Percentiles rank a stretch among this genome's conserved stretches.
Conservation (phyloP, 371 early-diverging fungal species). For the Mortierella sp. region DNA sequence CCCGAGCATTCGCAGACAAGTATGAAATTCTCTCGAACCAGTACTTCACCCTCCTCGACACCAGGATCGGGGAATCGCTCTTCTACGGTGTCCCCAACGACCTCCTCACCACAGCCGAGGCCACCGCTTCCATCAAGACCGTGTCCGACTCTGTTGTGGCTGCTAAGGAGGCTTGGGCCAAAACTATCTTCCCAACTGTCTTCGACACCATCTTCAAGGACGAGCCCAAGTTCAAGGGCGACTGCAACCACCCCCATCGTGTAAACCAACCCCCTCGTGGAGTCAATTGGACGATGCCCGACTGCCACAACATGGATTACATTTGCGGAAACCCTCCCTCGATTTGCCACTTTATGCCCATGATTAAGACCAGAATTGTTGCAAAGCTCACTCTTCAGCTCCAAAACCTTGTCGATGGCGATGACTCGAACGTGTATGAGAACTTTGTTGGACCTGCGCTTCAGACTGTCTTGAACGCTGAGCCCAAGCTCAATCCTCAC, state of each 20-base stretch:
- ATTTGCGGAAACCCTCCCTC: slow-evolving; percentile 78
- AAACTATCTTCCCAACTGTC: slow-evolving; percentile 40
- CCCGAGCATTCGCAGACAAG: slow-evolving; percentile 62
- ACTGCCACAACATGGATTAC: slow-evolving; percentile 71
- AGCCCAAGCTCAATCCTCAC: slow-evolving; percentile 22
- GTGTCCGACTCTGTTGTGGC: slow-evolving; percentile 16
- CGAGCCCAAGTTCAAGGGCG: slow-evolving; percentile 71
- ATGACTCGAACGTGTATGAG: slow-evolving; percentile 36
- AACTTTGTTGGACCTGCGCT: slow-evolving; percentile 34
- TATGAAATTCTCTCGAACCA: slow-evolving; percentile 52
- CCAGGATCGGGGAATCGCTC: slow-evolving; percentile 46
- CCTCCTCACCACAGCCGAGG: slow-evolving; percentile 5
- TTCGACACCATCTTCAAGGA: slow-evolving; percentile 66
- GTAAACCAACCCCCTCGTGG: slow-evolving; percentile 65
- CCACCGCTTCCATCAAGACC: slow-evolving; percentile 13
- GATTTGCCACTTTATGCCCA: slow-evolving; percentile 69
- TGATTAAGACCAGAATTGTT: slow-evolving; percentile 54
- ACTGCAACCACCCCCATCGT: slow-evolving; percentile 68
- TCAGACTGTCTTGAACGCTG: slow-evolving; percentile 7
- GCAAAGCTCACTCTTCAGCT: slow-evolving; percentile 36
- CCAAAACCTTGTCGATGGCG: slow-evolving; percentile 31
- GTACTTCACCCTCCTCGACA: slow-evolving; percentile 35
- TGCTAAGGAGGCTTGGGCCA: slow-evolving; percentile 19
- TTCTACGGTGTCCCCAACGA: slow-evolving; percentile 40
- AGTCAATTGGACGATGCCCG: slow-evolving; percentile 66